Percentiles rank a stretch among this genome's conserved stretches.
Evolutionary conservation across 768 basidiomycete genomes (phyloP).

Genomic region (Clitopilus passeckerianus): DNA sequence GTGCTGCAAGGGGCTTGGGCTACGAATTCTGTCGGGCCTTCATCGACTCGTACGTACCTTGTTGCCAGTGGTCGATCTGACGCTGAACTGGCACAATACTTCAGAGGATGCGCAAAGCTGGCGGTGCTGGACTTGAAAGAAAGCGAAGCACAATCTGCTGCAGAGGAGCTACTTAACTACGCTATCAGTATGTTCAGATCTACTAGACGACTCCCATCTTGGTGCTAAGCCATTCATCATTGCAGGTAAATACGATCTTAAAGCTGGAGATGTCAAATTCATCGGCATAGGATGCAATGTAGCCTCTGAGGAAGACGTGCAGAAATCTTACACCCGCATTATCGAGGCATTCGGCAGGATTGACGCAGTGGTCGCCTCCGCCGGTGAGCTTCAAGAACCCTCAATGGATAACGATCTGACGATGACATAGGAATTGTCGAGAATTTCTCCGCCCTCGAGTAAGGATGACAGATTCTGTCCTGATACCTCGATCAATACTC

Average conservation of each 20-base stretch:
- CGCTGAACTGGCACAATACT: conserved; percentile 1
- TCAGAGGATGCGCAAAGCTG: conserved; percentile 74
- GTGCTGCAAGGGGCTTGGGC: conserved; percentile 88
- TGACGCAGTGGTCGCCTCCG: conserved; percentile 84
- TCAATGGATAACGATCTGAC: neutral
- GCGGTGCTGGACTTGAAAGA: conserved; percentile 81
- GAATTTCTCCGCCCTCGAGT: conserved; percentile 87
- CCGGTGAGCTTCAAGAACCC: conserved; percentile 44
- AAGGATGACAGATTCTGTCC: conserved; percentile 15
- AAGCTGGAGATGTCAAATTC: conserved; percentile 54
- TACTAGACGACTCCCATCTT: conserved; percentile 20
- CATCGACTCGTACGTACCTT: conserved; percentile 63
- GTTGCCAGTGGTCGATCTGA: neutral
- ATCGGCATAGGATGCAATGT: conserved; percentile 87
- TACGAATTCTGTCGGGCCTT: conserved; percentile 90
- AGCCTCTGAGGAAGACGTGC: conserved; percentile 73
- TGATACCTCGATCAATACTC: conserved; percentile 3
- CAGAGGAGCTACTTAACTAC: conserved; percentile 50
- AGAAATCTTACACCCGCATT: conserved; percentile 63
- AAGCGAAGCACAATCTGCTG: conserved; percentile 62
- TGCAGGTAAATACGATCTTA: conserved; percentile 50
- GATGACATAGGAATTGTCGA: conserved; percentile 66
- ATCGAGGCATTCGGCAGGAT: conserved; percentile 64
- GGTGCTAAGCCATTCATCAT: conserved; percentile 10
- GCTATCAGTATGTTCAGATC: conserved; percentile 17